phyloP scores from a whole-genome alignment of 2,329 filamentous ascomycete genomes.

The Diaporthe eres region DNA sequence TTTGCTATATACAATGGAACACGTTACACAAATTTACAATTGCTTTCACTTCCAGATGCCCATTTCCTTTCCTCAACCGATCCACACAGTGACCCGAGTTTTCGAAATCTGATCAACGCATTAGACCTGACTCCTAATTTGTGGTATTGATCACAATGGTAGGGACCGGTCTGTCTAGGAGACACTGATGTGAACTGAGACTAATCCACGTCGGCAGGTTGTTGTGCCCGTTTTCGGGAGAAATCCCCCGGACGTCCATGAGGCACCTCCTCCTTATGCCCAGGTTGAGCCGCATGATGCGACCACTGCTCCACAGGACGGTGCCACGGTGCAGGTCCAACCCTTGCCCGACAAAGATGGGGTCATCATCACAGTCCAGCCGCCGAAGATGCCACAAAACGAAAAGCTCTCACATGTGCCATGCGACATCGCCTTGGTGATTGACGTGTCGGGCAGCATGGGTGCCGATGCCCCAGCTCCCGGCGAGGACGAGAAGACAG shows the following conservation, averaged over 20 bases:
- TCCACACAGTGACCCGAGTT: background rate
- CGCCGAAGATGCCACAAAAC: conserved; percentile 55
- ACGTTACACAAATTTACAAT: background rate
- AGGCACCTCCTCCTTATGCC: conserved; percentile 7
- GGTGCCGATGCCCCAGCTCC: conserved; percentile 58
- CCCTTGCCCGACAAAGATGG: conserved; percentile 55
- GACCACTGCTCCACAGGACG: background rate
- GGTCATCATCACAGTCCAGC: conserved; percentile 61
- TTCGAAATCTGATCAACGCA: background rate
- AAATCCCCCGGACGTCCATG: background rate
- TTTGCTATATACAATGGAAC: background rate
- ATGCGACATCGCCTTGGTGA: conserved; percentile 73
- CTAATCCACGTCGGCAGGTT: conserved; percentile 1
- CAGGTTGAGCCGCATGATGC: background rate
- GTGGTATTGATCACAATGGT: background rate
- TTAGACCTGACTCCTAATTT: background rate
- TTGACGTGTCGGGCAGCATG: conserved; percentile 75
- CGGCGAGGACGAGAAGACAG: conserved; percentile 60
- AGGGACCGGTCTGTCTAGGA: background rate
- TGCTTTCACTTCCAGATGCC: background rate
- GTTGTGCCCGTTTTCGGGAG: conserved; percentile 1
- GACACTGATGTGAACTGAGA: background rate
- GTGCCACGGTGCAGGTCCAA: conserved; percentile 52
- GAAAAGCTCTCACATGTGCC: conserved; percentile 57
- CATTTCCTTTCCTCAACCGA: too few species aligned